Evolutionary conservation across 176 grass and related monocot species (phyloP), one percentile per base, ranked within the genome.

Genomic region (Juncus inflexus): DNA sequence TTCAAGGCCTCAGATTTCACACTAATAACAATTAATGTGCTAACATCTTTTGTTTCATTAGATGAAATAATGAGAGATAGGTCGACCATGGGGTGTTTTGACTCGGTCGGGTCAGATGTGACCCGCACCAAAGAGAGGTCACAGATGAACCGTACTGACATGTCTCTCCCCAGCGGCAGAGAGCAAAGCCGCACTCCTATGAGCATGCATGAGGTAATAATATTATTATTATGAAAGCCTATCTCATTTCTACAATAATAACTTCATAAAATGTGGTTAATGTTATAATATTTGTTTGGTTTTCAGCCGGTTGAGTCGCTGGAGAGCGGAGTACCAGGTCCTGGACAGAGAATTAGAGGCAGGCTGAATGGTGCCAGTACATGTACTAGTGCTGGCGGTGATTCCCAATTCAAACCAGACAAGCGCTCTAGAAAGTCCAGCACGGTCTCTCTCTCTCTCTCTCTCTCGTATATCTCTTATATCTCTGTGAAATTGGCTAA

Each of bases 71-170:
- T 86, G 64, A 70, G 59, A 72, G 83, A 92, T 15, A 85, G 60
- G 28, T 99, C 85, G 8, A 99, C 94, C 38, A 81, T 90, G 8
- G 95, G 95, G 50, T 81, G 83, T 51, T 51, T 99, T 61, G 77
- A 90, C 52, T 92, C 94, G n/a, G 36, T 99, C 14, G 89, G 94
- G 52, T 99, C 89, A 58, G 89, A 99, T 80, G 80, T 92, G 62
- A 99, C 89, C 8, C 85, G 80, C 53, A 99, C 83, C 9, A 66
- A 73, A 66, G 85, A 83, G 40, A 70, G 72, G 66, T 80, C 75
- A 66, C 83, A 92, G 40, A 69, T 35, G 60, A 47, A 47, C 9
- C 76, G 86, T 60, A 80, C 83, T 43, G 77, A 71, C 64, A 64
- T 62, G 58, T 81, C 81, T 70, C 50, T 6, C 3, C 19, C 15